phyloP scores from a whole-genome alignment of 352 stramenopile species.

The Globisporangium cederbergense region DNA sequence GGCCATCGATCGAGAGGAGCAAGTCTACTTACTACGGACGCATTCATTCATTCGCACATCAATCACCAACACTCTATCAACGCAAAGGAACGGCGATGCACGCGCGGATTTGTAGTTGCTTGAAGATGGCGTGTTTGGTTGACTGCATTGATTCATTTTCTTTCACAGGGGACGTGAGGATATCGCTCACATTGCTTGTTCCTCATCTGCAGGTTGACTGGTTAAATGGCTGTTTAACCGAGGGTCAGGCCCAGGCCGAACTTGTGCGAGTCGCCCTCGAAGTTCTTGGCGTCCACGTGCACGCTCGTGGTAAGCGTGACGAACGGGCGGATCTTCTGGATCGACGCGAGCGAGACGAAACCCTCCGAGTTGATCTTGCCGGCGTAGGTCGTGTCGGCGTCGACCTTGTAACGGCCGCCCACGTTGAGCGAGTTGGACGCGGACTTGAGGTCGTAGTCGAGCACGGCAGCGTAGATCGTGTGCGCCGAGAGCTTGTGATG shows the following conservation, averaged over 20 bases:
- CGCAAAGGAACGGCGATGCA: background rate
- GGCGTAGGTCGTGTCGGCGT: slow-evolving; percentile 73
- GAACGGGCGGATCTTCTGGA: slow-evolving; percentile 77
- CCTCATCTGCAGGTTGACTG: background rate
- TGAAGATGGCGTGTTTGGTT: background rate
- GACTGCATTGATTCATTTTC: slow-evolving; percentile 3
- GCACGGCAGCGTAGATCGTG: slow-evolving; percentile 70
- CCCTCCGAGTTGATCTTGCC: slow-evolving; percentile 84
- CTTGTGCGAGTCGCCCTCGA: slow-evolving; percentile 84
- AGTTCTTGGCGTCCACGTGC: slow-evolving; percentile 85
- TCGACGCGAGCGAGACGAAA: slow-evolving; percentile 68
- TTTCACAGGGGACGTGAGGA: background rate
- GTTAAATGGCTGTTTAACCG: slow-evolving; percentile 36
- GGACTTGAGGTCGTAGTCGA: slow-evolving; percentile 85
- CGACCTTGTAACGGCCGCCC: slow-evolving; percentile 71
- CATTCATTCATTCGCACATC: slow-evolving; percentile 1
- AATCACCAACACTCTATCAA: background rate
- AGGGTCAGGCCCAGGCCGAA: slow-evolving; percentile 77
- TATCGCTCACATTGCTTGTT: background rate
- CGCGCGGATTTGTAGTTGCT: background rate
- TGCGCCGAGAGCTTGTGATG: slow-evolving; percentile 78
- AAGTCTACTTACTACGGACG: slow-evolving; percentile 11
- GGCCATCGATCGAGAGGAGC: slow-evolving; percentile 6
- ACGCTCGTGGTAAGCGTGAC: slow-evolving; percentile 73
- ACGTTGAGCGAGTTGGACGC: slow-evolving; percentile 76